These are phyloP conservation scores for Magnusiomyces fungicola DNA, from an alignment of 1,139 yeast genomes.

Conservation along the genomic window DNA sequence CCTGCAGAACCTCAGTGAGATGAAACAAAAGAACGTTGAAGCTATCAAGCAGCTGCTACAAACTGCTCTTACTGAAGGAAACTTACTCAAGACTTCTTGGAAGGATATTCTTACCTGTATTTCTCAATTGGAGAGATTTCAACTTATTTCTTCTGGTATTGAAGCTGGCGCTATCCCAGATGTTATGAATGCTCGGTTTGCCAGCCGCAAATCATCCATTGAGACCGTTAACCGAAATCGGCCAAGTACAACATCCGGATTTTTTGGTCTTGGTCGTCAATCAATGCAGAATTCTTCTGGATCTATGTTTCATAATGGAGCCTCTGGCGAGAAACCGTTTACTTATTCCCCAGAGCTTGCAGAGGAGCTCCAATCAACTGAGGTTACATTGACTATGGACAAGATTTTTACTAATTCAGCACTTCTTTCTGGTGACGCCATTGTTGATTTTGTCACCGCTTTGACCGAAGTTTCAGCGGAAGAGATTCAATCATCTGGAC, in stretches of 20 bases:
- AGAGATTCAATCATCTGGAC: slow-evolving; percentile 85
- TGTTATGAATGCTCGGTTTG: slow-evolving; percentile 64
- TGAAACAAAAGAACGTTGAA: slow-evolving; percentile 70
- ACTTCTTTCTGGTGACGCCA: slow-evolving; percentile 71
- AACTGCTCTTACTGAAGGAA: slow-evolving; percentile 73
- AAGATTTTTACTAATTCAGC: slow-evolving; percentile 81
- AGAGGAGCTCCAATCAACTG: slow-evolving; percentile 59
- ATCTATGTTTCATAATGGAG: slow-evolving; percentile 1
- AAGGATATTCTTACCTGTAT: slow-evolving; percentile 70
- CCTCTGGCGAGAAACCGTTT: slow-evolving; percentile 10
- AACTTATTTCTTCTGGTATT: slow-evolving; percentile 80
- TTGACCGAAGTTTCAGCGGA: slow-evolving; percentile 80
- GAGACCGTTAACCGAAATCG: slow-evolving; percentile 34
- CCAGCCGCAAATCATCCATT: slow-evolving; percentile 39
- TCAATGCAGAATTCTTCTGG: slow-evolving; percentile 33
- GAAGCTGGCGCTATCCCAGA: slow-evolving; percentile 84
- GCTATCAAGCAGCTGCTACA: slow-evolving; percentile 72
- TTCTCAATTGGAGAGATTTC: slow-evolving; percentile 86
- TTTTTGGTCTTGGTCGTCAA: slow-evolving; percentile 28
- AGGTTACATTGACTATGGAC: slow-evolving; percentile 78
- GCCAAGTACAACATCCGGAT: slow-evolving; percentile 9
- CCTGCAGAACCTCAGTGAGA: slow-evolving; percentile 68
- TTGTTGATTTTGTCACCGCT: slow-evolving; percentile 80
- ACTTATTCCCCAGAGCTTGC: slow-evolving; percentile 46
- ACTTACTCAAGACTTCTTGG: slow-evolving; percentile 71